phyloP scores from a whole-genome alignment of 805 yeast species.

The Saccharomycopsis babjevae region DNA sequence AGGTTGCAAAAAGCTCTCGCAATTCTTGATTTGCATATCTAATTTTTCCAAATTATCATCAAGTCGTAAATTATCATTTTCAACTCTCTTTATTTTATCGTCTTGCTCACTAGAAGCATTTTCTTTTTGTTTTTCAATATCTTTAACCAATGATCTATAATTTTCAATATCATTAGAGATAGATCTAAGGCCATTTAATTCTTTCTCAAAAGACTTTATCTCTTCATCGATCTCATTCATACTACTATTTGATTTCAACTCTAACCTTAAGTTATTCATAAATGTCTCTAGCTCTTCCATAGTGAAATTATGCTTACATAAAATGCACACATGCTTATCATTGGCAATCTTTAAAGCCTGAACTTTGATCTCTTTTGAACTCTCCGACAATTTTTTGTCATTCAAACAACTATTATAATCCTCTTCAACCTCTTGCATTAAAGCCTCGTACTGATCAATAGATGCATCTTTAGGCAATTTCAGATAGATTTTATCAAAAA shows the following conservation, averaged over 20 bases:
- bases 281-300: constrained; percentile 20
- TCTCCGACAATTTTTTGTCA: constrained; percentile 56
- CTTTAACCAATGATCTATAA: constrained; percentile 4
- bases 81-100: constrained; percentile 7
- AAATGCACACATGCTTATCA: constrained; percentile 46
- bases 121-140: background rate
- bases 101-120: background rate
- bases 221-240: constrained; percentile 18
- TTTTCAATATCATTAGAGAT: constrained; percentile 6
- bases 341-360: constrained; percentile 60
- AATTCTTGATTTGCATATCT: background rate
- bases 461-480: constrained; percentile 30
- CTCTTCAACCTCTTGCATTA: constrained; percentile 46
- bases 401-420: constrained; percentile 53
- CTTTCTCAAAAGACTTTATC: constrained; percentile 23
- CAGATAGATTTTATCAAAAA: constrained; percentile 21
- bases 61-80: constrained; percentile 17
- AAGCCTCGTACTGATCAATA: constrained; percentile 41
- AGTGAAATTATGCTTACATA: constrained; percentile 63
- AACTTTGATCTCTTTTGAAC: constrained; percentile 58
- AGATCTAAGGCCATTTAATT: constrained; percentile 19
- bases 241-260: constrained; percentile 10
- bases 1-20: constrained; percentile 18
- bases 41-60: constrained; percentile 16
- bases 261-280: constrained; percentile 8